A percentile compares a stretch with the other conserved stretches of the same genome.
These are phyloP conservation scores for Salvia sclarea DNA, from an alignment of 305 asterid species.

Conservation along the genomic window DNA sequence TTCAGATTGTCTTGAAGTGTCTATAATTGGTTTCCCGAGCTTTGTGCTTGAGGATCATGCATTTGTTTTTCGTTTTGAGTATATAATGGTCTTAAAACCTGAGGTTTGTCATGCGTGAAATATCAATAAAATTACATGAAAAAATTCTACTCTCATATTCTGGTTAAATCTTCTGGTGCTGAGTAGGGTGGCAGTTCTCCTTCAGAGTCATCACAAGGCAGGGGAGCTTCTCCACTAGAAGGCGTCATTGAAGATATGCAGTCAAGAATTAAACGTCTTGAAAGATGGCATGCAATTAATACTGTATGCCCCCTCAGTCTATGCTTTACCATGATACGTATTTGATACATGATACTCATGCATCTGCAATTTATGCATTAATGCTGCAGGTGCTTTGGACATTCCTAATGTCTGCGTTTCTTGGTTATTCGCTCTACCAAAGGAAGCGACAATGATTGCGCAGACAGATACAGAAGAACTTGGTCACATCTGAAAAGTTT, in stretches of 20 bases:
- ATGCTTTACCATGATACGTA: neutral
- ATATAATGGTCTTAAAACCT: neutral
- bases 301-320: constrained; percentile 48
- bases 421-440: constrained; percentile 90
- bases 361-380: neutral
- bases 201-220: constrained; percentile 84
- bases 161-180: constrained; percentile 25
- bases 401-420: constrained; percentile 90
- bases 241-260: constrained; percentile 89
- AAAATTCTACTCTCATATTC: constrained; percentile 7
- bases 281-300: constrained; percentile 82
- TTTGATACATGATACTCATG: neutral
- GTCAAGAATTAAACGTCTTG: constrained; percentile 82
- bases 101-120: neutral
- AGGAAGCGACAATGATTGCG: constrained; percentile 63
- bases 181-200: constrained; percentile 75
- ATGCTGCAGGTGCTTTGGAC: constrained; percentile 88
- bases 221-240: constrained; percentile 78
- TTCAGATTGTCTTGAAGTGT: neutral
- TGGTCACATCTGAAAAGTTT: neutral
- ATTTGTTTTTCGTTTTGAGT: neutral
- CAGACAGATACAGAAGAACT: neutral
- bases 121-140: neutral
- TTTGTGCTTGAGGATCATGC: neutral
- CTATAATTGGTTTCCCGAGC: neutral